Evolutionary conservation across 768 basidiomycete genomes (phyloP).

Genomic region (Macrocybe gigantea): DNA sequence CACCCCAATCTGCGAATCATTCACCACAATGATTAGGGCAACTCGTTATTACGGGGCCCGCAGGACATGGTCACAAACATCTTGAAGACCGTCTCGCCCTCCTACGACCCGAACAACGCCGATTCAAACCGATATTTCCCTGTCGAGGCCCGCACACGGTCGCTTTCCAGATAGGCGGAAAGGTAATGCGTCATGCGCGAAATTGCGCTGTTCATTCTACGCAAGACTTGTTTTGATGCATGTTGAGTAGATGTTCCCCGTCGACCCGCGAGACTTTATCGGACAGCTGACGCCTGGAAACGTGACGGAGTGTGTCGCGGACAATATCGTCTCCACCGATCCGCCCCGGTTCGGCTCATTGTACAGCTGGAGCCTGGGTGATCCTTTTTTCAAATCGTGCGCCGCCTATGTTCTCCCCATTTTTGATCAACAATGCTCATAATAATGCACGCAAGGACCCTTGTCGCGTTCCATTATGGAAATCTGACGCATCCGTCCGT

Average conservation of each 20-base stretch:
- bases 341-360: slow-evolving; percentile 44
- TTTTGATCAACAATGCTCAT: no score
- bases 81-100: slow-evolving; percentile 28
- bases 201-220: no score
- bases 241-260: slow-evolving; percentile 42
- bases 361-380: slow-evolving; percentile 70
- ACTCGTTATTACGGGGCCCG: slow-evolving; percentile 67
- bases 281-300: slow-evolving; percentile 28
- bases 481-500: slow-evolving; percentile 62
- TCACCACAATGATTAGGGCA: slow-evolving; percentile 39
- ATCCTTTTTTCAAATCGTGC: slow-evolving; percentile 67
- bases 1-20: neutral
- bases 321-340: slow-evolving; percentile 56
- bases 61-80: slow-evolving; percentile 56
- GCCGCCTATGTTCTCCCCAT: slow-evolving; percentile 17
- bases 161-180: slow-evolving; percentile 59
- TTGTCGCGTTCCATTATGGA: slow-evolving; percentile 67
- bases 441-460: slow-evolving; percentile 30
- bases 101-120: slow-evolving; percentile 18
- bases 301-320: slow-evolving; percentile 41
- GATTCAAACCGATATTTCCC: slow-evolving; percentile 29
- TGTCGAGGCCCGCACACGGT: slow-evolving; percentile 53
- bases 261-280: slow-evolving; percentile 69
- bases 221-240: neutral
- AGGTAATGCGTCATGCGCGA: slow-evolving; percentile 16